These are phyloP conservation scores for Penicillium sp. DNA, from an alignment of 2,329 filamentous ascomycete species.

Conservation along the genomic window DNA sequence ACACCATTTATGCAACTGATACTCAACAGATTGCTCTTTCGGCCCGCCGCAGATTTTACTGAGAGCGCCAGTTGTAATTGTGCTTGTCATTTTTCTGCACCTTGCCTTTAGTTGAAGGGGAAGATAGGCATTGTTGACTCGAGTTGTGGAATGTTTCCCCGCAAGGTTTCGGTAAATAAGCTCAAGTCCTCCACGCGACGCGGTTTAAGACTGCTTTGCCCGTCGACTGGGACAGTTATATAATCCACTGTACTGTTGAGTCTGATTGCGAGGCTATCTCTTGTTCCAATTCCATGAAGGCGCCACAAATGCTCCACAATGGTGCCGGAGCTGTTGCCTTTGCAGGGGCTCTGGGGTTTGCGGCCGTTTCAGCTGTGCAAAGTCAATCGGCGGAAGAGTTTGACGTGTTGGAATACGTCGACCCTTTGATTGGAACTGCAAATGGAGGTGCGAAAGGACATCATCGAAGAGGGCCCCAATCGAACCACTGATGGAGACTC, in stretches of 20 bases:
- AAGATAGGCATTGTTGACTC: neutral
- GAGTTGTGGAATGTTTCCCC: neutral
- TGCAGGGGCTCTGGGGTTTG: slow-evolving; percentile 9
- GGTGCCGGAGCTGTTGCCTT: slow-evolving; percentile 2
- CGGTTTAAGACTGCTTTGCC: too few species aligned
- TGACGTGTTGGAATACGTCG: slow-evolving; percentile 40
- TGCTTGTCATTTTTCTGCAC: too few species aligned
- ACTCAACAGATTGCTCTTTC: too few species aligned
- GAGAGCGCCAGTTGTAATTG: too few species aligned
- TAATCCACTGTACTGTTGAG: too few species aligned
- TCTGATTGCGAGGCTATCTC: too few species aligned
- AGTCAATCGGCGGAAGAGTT: slow-evolving; percentile 6
- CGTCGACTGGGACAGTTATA: too few species aligned
- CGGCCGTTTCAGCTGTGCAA: slow-evolving; percentile 4
- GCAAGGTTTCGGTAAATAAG: slow-evolving; percentile 1
- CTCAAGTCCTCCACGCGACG: neutral
- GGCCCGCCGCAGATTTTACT: too few species aligned
- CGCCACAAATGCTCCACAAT: neutral
- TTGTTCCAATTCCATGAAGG: too few species aligned
- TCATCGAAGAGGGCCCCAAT: neutral
- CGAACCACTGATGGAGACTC: slow-evolving; percentile 1
- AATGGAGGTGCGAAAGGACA: slow-evolving; percentile 40
- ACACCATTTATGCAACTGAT: too few species aligned
- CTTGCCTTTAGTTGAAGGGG: too few species aligned
- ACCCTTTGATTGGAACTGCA: slow-evolving; percentile 52